Base-by-base conservation (phyloP, 768 basidiomycete genomes). In the Vishniacozyma victoriae region DNA sequence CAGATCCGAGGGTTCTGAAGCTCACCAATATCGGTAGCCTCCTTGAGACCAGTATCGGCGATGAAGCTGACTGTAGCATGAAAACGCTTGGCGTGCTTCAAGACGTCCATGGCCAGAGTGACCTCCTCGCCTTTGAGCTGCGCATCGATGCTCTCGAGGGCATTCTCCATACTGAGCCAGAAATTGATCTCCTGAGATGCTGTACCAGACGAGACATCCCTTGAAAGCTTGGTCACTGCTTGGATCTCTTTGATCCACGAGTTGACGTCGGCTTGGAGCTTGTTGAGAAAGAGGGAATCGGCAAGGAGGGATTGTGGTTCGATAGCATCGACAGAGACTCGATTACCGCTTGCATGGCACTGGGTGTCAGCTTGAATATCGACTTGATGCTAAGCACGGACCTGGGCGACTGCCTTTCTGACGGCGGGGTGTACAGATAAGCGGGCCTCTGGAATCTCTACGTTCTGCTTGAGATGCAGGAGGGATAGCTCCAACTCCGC, bases 171-270 rank as follows among this genome's bases (percentile, higher is more conserved):
- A 69, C 85, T 87, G 19, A 97, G 76, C 95, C 95, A 97, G 64
- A 99, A 97, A 72, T 97, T 97, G 76, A 99, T 91, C 71, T 97
- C 95, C 66, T 99, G 95, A 0, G 89, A 92, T 2, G 95, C 93
- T 0, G 93, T 97, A 2, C 93, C 93, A 4, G 87, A 87, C 0
- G 83, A 78, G 25, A 97, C 93, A 62, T 97, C 93, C 19, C 95
- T 78, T 2, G 82, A 84, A n/a, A 99, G 80, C 69, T 93, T 95
- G 5, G 95, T 97, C 42, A 97, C 91, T 0, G 85, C 81, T 71
- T 97, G 95, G 46, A 97, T 93, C 24, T 90, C 85, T 74, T 95
- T 95, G 76, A 97, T 95, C 95, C 95, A 99, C 13, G 82, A 78
- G 70, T 97, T 97, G 53, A 97, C 93, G 56, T 96, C 88, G 7